phyloP scores from a whole-genome alignment of 352 stramenopile species.

The Phytophthora sojae region DNA sequence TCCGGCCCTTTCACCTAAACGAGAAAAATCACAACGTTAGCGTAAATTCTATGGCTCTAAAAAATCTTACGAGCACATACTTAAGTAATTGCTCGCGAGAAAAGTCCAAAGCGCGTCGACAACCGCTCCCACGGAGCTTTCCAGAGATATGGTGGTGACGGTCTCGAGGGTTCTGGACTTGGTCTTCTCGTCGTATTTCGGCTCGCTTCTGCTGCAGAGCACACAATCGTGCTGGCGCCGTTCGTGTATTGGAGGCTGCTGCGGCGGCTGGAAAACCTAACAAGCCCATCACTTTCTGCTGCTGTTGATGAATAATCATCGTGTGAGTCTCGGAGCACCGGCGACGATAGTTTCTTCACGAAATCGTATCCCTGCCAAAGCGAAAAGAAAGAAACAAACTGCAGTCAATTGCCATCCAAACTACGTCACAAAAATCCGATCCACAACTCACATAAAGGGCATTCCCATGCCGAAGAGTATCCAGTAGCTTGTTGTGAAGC shows the following conservation, averaged over 20 bases:
- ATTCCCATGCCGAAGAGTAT: conserved; percentile 9
- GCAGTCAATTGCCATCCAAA: not conserved
- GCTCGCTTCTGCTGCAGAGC: not conserved
- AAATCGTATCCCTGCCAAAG: not conserved
- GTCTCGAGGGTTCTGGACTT: conserved; percentile 16
- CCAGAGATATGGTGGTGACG: conserved; percentile 15
- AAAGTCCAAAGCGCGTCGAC: conserved; percentile 13
- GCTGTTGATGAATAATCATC: conserved; percentile 15
- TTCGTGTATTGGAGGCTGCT: not conserved
- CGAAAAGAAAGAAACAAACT: not conserved
- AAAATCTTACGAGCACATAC: too few relatives aligned
- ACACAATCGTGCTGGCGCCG: too few relatives aligned
- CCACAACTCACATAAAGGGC: conserved; percentile 5
- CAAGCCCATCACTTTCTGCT: conserved; percentile 2
- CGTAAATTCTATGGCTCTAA: too few relatives aligned
- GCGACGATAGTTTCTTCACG: not conserved
- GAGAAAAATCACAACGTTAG: too few relatives aligned
- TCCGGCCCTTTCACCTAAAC: too few relatives aligned
- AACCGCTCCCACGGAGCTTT: conserved; percentile 8
- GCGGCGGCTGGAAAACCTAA: conserved; percentile 12
- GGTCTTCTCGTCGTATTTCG: conserved; percentile 13
- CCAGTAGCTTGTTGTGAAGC: not conserved
- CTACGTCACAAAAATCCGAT: not conserved
- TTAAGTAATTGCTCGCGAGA: not conserved
- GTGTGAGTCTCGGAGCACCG: not conserved